These are phyloP conservation scores for Suillus subalutaceus DNA, from an alignment of 768 basidiomycete genomes.

Conservation along the genomic window DNA sequence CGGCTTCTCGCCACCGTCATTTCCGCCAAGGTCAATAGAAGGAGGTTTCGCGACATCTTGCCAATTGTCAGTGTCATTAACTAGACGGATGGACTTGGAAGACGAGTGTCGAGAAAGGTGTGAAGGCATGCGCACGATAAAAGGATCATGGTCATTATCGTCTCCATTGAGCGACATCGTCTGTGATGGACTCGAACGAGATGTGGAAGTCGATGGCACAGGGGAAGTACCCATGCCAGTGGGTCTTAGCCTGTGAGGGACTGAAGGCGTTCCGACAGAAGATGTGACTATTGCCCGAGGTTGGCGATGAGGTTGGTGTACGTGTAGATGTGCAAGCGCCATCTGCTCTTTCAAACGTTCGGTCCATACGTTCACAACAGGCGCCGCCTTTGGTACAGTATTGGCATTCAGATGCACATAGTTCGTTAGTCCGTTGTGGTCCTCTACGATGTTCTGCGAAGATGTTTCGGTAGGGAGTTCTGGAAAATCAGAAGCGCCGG, in stretches of 20 bases:
- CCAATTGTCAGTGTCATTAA: slow-evolving; percentile 42
- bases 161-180: slow-evolving; percentile 20
- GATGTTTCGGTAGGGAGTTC: slow-evolving; percentile 7
- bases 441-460: neutral
- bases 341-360: slow-evolving; percentile 45
- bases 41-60: slow-evolving; percentile 45
- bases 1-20: neutral
- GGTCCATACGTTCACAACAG: slow-evolving; percentile 45
- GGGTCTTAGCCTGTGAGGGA: slow-evolving; percentile 20
- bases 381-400: slow-evolving; percentile 21
- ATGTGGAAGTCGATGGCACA: slow-evolving; percentile 11
- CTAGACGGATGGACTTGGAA: slow-evolving; percentile 24
- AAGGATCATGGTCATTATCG: slow-evolving; percentile 41
- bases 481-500: slow-evolving; percentile 6
- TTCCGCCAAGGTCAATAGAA: neutral
- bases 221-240: slow-evolving; percentile 15
- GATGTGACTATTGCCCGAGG: slow-evolving; percentile 15
- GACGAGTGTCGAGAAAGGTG: slow-evolving; percentile 35
- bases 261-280: slow-evolving; percentile 14
- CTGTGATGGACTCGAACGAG: slow-evolving; percentile 7
- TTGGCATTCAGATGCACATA: slow-evolving; percentile 12
- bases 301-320: slow-evolving; percentile 24
- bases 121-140: slow-evolving; percentile 44
- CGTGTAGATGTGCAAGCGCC: slow-evolving; percentile 23
- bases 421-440: neutral